Evolutionary conservation across 2,329 filamentous ascomycete genomes (phyloP), one percentile per base, ranked within the genome.

Genomic region (Fusarium keratoplasticum): DNA sequence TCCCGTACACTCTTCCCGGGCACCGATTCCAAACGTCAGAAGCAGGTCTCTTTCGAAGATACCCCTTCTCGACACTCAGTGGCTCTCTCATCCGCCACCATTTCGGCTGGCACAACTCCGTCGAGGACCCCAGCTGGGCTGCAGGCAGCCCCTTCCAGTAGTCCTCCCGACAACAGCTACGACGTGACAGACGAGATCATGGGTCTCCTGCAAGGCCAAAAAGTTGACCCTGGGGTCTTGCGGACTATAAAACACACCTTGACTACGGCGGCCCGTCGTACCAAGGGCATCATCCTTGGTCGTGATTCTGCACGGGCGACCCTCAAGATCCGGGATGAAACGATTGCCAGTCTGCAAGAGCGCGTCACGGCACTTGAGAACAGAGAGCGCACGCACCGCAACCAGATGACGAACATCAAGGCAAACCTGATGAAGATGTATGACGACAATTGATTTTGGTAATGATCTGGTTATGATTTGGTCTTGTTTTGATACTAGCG

Each of bases 291-390:
- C 22, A 85, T 86, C 42, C 88, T 88, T 70, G 92, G 92, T 1
- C 85, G 93, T 3, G 93, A 96, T 69, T 88, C 92, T 8, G 87
- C 89, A 5, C 84, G 93, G n/a, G 81, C 88, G 10, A 88, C 87
- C 5, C 78, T 94, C 36, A 91, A 89, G 78, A 86, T 87, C 6
- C 91, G 91, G 72, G 92, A 96, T 33, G 77, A 77, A n/a, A 80
- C 77, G 60, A 82, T 84, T 47, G 81, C 81, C 5, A 70, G 74
- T 61, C 68, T 88, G 62, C 81, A 85, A 76, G 78, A 78, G 42
- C 77, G 79, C 33, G 75, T 87, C 6, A 76, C 76, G 9, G 80
- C 78, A 18, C 75, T 87, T n/a, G 85, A 87, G 78, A 82, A 82
- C 27, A 76, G 78, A 65, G 78, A 81, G 9, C 70, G 66, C 63